These are phyloP conservation scores for Coleophoma eucalyptorum DNA, from an alignment of 2,329 filamentous ascomycete genomes.

Conservation along the genomic window DNA sequence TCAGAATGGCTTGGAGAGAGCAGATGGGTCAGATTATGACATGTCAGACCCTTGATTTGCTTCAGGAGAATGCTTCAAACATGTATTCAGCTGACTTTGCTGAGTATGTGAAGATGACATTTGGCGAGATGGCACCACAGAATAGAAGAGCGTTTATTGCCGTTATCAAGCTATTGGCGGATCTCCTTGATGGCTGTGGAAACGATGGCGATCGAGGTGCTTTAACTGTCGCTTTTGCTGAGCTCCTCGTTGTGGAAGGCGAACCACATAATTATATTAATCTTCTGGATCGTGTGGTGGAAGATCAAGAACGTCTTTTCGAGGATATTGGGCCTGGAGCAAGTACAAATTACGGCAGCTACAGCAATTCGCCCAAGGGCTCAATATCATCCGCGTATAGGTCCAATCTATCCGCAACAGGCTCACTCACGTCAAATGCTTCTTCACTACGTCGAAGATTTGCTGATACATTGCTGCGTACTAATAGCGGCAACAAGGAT, in stretches of 20 bases:
- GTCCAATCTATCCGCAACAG: slow-evolving; percentile 37
- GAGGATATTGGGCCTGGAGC: slow-evolving; percentile 48
- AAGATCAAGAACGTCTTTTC: slow-evolving; percentile 87
- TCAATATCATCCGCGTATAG: slow-evolving; percentile 20
- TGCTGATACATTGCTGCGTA: slow-evolving; percentile 70
- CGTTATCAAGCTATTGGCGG: slow-evolving; percentile 80
- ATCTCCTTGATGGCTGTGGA: slow-evolving; percentile 82
- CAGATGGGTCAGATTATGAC: slow-evolving; percentile 84
- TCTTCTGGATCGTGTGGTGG: slow-evolving; percentile 80
- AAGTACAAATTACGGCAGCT: slow-evolving; percentile 11
- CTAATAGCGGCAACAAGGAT: slow-evolving; percentile 74
- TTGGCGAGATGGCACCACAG: slow-evolving; percentile 64
- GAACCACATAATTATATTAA: slow-evolving; percentile 83
- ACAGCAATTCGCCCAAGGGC: slow-evolving; percentile 15
- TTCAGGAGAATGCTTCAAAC: slow-evolving; percentile 67
- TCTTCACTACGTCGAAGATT: slow-evolving; percentile 84
- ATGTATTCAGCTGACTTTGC: slow-evolving; percentile 70
- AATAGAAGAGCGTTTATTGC: slow-evolving; percentile 76
- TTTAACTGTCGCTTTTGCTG: slow-evolving; percentile 83
- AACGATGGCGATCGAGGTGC: slow-evolving; percentile 90
- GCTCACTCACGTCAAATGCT: slow-evolving; percentile 79
- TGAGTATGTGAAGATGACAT: slow-evolving; percentile 62
- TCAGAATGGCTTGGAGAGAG: slow-evolving; percentile 82
- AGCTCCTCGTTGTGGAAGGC: slow-evolving; percentile 75
- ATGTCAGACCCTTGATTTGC: slow-evolving; percentile 61